These are phyloP conservation scores for Pseudogymnoascus sp. DNA, from an alignment of 2,329 filamentous ascomycete species.

Conservation along the genomic window DNA sequence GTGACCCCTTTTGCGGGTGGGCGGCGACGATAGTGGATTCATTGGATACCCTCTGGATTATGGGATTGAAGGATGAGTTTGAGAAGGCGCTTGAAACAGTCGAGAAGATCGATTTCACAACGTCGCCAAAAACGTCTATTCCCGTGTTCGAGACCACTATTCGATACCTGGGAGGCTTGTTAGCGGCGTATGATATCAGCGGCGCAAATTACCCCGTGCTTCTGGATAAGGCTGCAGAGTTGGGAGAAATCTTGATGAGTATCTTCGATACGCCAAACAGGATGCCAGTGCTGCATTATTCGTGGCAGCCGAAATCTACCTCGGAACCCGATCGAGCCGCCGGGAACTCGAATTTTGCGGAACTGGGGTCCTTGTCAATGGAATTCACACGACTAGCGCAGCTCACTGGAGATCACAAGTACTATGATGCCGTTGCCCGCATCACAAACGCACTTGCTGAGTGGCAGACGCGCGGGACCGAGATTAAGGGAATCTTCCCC, in stretches of 20 bases:
- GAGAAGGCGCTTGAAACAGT: conserved; percentile 65
- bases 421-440: conserved; percentile 82
- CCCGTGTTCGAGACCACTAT: conserved; percentile 36
- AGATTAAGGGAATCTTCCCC: conserved; percentile 74
- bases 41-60: conserved; percentile 80
- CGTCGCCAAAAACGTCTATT: conserved; percentile 32
- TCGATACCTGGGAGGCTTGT: conserved; percentile 32
- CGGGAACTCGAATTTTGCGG: conserved; percentile 45
- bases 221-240: conserved; percentile 26
- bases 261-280: conserved; percentile 48
- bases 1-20: conserved; percentile 87
- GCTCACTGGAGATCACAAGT: conserved; percentile 70
- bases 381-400: conserved; percentile 88
- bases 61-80: conserved; percentile 72
- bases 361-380: conserved; percentile 63
- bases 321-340: conserved; percentile 57
- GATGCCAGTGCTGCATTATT: conserved; percentile 32
- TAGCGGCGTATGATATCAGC: conserved; percentile 32
- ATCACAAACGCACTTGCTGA: conserved; percentile 74
- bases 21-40: conserved; percentile 79
- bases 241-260: conserved; percentile 28
- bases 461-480: conserved; percentile 56
- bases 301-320: conserved; percentile 55
- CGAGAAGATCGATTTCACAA: conserved; percentile 74
- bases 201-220: conserved; percentile 23